Conservation (phyloP, 139 green algal genomes). For the Coelastrella sp. region DNA sequence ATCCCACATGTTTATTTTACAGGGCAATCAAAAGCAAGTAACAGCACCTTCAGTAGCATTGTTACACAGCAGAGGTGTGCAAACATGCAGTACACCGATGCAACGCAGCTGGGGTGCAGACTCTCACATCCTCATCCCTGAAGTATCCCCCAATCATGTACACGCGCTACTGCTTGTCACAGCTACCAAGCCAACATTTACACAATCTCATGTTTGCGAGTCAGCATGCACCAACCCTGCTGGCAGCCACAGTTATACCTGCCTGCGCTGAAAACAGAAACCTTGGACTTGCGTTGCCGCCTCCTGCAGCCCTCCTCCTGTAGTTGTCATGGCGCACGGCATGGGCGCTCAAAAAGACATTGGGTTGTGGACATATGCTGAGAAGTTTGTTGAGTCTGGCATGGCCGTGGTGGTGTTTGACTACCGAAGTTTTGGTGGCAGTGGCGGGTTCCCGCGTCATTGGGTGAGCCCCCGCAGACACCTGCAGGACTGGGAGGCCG, state of each 20-base stretch:
- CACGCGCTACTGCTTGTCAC: no score
- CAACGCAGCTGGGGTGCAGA: no score
- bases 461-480: slow-evolving; percentile 62
- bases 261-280: background rate
- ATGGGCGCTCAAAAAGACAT: slow-evolving; percentile 67
- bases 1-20: no score
- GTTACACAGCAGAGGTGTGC: no score
- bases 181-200: no score
- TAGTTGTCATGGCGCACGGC: slow-evolving; percentile 65
- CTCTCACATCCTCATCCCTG: no score
- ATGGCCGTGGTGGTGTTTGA: slow-evolving; percentile 65
- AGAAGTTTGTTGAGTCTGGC: slow-evolving; percentile 51
- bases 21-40: no score
- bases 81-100: no score
- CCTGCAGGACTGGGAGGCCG: slow-evolving; percentile 60
- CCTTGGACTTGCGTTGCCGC: background rate
- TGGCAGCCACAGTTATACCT: background rate
- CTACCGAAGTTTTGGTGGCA: slow-evolving; percentile 70
- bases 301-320: slow-evolving; percentile 11
- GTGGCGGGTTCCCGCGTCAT: slow-evolving; percentile 59
- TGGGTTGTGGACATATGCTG: slow-evolving; percentile 57
- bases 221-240: no score
- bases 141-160: no score
- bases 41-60: no score
- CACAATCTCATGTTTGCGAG: no score